Evolutionary conservation across 306 rosid species (phyloP).

Genomic region (Inga leiocalycina): DNA sequence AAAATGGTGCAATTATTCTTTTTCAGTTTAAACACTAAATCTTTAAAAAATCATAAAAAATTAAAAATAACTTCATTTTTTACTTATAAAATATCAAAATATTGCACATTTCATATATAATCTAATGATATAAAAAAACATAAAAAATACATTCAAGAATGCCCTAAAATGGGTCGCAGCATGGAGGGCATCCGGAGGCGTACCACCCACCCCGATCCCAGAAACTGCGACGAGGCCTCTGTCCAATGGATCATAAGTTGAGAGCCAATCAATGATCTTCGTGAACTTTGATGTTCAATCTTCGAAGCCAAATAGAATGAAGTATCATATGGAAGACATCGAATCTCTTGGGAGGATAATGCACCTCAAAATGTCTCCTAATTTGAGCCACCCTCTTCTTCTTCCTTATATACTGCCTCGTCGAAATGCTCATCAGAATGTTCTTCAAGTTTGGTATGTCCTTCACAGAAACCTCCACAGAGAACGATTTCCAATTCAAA

Average conservation of each 20-base stretch:
- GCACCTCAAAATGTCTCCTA: slow-evolving; percentile 81
- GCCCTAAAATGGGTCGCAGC: no score
- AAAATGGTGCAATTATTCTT: no score
- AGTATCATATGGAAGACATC: slow-evolving; percentile 92
- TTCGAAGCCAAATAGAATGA: slow-evolving; percentile 93
- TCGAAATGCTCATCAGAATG: slow-evolving; percentile 59
- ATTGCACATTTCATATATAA: no score
- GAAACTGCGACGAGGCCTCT: background rate
- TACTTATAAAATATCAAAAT: no score
- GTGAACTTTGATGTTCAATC: slow-evolving; percentile 66
- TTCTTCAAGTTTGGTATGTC: slow-evolving; percentile 83
- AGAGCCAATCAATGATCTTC: slow-evolving; percentile 38
- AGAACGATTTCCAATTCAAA: slow-evolving; percentile 87
- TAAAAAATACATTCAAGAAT: no score
- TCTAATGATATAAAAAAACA: no score
- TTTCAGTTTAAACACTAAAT: no score
- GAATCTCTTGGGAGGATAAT: slow-evolving; percentile 74
- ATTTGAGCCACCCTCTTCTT: slow-evolving; percentile 69
- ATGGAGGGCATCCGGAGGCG: no score
- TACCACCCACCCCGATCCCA: no score
- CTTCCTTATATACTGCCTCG: slow-evolving; percentile 78
- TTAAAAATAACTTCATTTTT: no score
- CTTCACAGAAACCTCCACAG: slow-evolving; percentile 66
- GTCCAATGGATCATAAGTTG: background rate
- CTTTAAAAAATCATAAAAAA: no score